Evolutionary conservation across 768 basidiomycete species (phyloP), one percentile per base, ranked within the genome.

Genomic region (Boletus coccyginus): DNA sequence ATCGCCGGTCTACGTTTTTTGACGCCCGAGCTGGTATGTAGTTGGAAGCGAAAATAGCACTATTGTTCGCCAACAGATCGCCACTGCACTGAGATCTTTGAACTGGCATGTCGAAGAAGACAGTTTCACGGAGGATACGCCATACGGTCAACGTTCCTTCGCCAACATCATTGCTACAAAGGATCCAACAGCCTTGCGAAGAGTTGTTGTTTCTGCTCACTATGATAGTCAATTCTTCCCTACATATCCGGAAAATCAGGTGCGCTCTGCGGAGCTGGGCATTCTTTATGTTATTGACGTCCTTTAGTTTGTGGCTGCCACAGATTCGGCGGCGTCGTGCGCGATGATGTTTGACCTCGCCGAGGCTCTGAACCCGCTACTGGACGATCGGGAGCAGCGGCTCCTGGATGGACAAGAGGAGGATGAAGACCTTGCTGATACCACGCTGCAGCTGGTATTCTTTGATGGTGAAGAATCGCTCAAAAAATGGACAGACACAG

Each of bases 391-490:
- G 24, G 74, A 79, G 43, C 74, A 79, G 52, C 77, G 82, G 32
- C 59, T 88, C 7, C 79, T 83, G 31, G 77, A 77, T 3, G 86
- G 76, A 0, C 67, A 76, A 16, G 84, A 84, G 52, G 84, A 86
- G 13, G 85, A 86, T n/a, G 91, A 92, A 42, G 89, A 92, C 51
- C 74, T 86, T 14, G 83, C 83, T 0, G 88, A 91, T 54, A 92
- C 90, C 19, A 96, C 95, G 4, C 72, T 99, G 11, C 94, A 97
- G 68, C 76, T 98, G 10, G 79, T 99, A 11, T 96, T 98, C 69
- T 96, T 99, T 56, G 97, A 99, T 64, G 97, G 97, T 3, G 97
- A 99, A 73, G 97, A 98, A 72, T 97, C 97, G 0, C 97, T 96
- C 72, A 78, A 84, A 46, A 77, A 82, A 29, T 99, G 96, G 96